Conservation (phyloP, 129 eudicot genomes). For the Arctium minus region DNA sequence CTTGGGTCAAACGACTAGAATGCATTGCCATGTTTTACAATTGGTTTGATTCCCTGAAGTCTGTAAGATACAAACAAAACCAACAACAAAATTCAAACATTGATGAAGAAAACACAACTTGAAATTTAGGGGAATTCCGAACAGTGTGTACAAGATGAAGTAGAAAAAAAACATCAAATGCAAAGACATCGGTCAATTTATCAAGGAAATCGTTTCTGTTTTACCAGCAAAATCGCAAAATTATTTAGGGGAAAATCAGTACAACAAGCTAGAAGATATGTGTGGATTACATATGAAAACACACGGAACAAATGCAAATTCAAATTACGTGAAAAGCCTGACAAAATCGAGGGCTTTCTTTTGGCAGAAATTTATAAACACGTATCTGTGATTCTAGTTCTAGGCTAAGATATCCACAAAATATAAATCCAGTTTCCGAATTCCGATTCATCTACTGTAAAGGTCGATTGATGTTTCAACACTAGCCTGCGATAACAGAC, state of each 20-base stretch:
- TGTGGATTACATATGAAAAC: neutral
- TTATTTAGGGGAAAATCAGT: neutral
- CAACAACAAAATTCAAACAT: neutral
- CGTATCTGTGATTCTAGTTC: neutral
- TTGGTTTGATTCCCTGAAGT: constrained; percentile 12
- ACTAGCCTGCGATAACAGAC: neutral
- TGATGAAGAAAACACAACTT: neutral
- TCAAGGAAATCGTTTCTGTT: neutral
- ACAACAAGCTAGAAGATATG: neutral
- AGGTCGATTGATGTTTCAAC: neutral
- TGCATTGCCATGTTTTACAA: constrained; percentile 42
- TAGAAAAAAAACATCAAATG: no score
- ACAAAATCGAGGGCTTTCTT: neutral
- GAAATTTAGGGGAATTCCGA: neutral
- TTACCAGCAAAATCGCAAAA: neutral
- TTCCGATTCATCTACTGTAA: neutral
- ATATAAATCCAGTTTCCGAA: no score
- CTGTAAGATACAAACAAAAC: constrained; percentile 2
- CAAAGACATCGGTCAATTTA: neutral
- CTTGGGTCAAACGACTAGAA: constrained; percentile 42
- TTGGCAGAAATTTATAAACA: neutral
- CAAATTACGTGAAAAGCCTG: neutral
- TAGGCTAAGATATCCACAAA: no score
- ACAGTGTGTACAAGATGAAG: no score
- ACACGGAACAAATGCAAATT: neutral